Percentiles rank a stretch among this genome's conserved stretches.
Conservation (phyloP, 257 asterid genomes). For the Nicotiana otophora region DNA sequence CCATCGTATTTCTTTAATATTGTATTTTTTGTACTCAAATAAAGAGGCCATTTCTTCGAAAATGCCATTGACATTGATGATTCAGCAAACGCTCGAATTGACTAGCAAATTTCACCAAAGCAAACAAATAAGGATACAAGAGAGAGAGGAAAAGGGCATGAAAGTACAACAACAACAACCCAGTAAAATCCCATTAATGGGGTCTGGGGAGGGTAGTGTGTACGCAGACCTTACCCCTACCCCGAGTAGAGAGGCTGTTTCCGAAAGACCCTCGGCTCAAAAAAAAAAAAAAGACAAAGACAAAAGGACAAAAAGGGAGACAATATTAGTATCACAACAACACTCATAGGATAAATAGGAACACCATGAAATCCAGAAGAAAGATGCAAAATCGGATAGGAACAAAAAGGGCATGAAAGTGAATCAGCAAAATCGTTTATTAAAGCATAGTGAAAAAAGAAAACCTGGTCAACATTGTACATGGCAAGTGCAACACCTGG, state of each 20-base stretch:
- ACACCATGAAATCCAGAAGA: no score
- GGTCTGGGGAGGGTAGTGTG: no score
- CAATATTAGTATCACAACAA: no score
- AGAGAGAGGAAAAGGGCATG: neutral
- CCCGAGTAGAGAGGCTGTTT: no score
- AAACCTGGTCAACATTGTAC: conserved; percentile 83
- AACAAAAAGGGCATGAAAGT: conserved; percentile 11
- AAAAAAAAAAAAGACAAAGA: no score
- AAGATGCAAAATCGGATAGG: no score
- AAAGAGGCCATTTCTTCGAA: conserved; percentile 87
- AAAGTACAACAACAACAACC: no score
- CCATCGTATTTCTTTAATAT: conserved; percentile 92
- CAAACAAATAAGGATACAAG: neutral
- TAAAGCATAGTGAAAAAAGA: conserved; percentile 9
- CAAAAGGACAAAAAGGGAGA: no score
- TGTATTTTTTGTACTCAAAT: conserved; percentile 88
- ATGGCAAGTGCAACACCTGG: conserved; percentile 92
- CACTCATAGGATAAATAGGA: no score
- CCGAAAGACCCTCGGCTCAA: no score
- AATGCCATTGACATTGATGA: conserved; percentile 88
- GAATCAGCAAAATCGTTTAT: conserved; percentile 4
- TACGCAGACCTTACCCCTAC: no score
- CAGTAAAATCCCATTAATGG: no score
- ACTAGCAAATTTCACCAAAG: conserved; percentile 38
- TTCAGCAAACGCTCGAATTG: conserved; percentile 88